Conservation (phyloP, 352 stramenopile species). For the Globisporangium apiculatum region DNA sequence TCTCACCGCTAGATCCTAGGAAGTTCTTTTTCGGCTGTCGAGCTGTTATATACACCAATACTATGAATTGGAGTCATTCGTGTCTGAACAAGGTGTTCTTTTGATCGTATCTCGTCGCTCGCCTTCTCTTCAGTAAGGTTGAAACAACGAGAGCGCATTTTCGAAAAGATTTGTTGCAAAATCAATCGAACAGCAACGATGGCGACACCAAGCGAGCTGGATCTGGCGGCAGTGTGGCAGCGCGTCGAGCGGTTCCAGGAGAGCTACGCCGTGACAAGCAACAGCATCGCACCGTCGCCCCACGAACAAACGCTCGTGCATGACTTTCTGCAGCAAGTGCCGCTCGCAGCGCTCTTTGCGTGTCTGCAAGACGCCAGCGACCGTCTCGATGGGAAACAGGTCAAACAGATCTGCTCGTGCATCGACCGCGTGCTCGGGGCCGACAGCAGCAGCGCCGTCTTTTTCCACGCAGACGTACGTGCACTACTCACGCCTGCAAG, state of each 20-base stretch:
- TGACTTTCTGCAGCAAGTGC: slow-evolving; percentile 59
- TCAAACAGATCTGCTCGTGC: slow-evolving; percentile 63
- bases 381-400: slow-evolving; percentile 47
- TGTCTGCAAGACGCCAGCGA: slow-evolving; percentile 79
- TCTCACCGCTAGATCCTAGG: slow-evolving; percentile 43
- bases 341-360: slow-evolving; percentile 55
- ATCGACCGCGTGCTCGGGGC: slow-evolving; percentile 70
- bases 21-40: too few relatives aligned
- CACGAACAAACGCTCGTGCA: slow-evolving; percentile 50
- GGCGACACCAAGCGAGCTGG: slow-evolving; percentile 13
- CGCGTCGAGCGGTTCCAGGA: slow-evolving; percentile 64
- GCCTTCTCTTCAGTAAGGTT: too few relatives aligned
- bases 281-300: slow-evolving; percentile 23
- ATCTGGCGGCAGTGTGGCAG: slow-evolving; percentile 37
- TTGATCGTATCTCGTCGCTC: too few relatives aligned
- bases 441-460: slow-evolving; percentile 42
- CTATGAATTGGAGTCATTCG: too few relatives aligned
- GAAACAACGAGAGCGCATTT: too few relatives aligned
- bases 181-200: background rate
- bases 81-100: too few relatives aligned
- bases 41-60: too few relatives aligned
- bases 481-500: background rate
- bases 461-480: slow-evolving; percentile 60
- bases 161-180: too few relatives aligned
- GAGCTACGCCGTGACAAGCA: slow-evolving; percentile 44